These are phyloP conservation scores for Kodamaea leandrae DNA, from an alignment of 805 yeast genomes.

Conservation along the genomic window DNA sequence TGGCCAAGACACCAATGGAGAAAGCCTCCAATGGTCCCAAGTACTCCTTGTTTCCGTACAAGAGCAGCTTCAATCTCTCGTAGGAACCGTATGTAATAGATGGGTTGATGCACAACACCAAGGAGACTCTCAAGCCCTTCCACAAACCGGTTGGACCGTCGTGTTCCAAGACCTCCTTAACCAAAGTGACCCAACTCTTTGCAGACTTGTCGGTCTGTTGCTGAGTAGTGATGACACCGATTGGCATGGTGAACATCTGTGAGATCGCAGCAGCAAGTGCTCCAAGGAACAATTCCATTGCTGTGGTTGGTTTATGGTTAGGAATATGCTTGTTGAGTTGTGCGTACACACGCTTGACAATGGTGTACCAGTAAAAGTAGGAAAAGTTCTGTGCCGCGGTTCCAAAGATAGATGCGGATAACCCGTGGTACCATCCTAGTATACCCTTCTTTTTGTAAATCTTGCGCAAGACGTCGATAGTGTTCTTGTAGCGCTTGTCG, in stretches of 20 bases:
- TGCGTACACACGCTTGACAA: conserved; percentile 58
- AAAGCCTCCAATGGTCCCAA: conserved; percentile 66
- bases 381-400: conserved; percentile 77
- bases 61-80: conserved; percentile 58
- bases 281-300: conserved; percentile 69
- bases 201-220: conserved; percentile 52
- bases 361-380: conserved; percentile 84
- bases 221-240: conserved; percentile 64
- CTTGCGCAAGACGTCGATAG: conserved; percentile 60
- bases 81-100: conserved; percentile 83
- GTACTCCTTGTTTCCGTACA: conserved; percentile 42
- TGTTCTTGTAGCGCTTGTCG: conserved; percentile 46
- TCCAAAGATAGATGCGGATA: conserved; percentile 63
- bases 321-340: conserved; percentile 34
- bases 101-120: conserved; percentile 78
- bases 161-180: conserved; percentile 50
- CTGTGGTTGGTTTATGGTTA: conserved; percentile 47
- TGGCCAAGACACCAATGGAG: conserved; percentile 73
- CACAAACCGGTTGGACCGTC: conserved; percentile 74
- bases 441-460: conserved; percentile 61
- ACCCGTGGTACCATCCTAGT: conserved; percentile 69
- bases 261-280: conserved; percentile 81
- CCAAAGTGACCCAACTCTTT: conserved; percentile 30
- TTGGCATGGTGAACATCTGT: conserved; percentile 78
- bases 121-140: conserved; percentile 79